A percentile compares a stretch with the other conserved stretches of the same genome.
phyloP scores from a whole-genome alignment of 2,329 filamentous ascomycete species.

The Calonectria montana region DNA sequence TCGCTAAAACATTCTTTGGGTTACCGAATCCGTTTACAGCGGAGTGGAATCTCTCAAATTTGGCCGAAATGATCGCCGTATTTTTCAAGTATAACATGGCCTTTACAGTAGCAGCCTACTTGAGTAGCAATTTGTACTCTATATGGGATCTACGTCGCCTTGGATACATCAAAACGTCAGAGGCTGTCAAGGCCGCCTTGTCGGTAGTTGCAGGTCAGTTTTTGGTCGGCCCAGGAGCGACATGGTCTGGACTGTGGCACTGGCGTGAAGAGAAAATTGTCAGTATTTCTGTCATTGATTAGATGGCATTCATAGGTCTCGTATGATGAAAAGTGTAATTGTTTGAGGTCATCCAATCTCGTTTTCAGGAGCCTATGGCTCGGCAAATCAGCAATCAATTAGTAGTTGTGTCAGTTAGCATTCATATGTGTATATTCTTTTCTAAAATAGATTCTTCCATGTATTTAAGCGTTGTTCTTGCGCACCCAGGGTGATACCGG shows the following conservation, averaged over 20 bases:
- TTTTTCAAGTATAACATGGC: background rate
- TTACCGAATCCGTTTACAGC: background rate
- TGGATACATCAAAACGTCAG: background rate
- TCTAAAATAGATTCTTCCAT: too few species aligned
- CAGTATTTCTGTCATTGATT: background rate
- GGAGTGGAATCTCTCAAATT: background rate
- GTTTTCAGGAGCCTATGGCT: too few species aligned
- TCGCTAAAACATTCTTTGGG: background rate
- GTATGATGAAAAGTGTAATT: background rate
- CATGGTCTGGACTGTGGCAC: background rate
- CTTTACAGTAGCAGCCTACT: background rate
- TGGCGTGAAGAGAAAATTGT: background rate
- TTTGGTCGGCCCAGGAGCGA: background rate
- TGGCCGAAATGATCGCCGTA: background rate
- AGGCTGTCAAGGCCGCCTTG: background rate
- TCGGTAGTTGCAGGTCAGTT: background rate
- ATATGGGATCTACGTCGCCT: background rate
- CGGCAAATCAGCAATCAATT: too few species aligned
- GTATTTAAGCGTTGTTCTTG: too few species aligned
- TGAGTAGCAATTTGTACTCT: background rate
- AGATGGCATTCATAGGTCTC: background rate
- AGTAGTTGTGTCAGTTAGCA: too few species aligned
- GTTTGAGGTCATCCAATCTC: background rate
- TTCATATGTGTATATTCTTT: too few species aligned
- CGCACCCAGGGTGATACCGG: too few species aligned